Conservation (phyloP, 768 basidiomycete species). For the Agaricus bisporus region DNA sequence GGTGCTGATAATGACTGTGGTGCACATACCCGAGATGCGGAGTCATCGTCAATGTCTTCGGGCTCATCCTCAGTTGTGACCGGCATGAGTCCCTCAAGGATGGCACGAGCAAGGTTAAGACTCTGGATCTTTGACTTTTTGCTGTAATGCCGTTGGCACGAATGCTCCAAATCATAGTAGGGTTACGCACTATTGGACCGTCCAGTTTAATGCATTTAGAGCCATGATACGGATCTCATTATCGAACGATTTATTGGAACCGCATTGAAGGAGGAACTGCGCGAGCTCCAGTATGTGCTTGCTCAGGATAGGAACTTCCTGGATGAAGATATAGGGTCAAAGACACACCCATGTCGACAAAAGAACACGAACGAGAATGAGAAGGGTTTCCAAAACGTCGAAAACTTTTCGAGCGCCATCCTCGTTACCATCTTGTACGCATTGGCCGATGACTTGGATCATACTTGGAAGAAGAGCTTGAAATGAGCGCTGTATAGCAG, state of each 20-base stretch:
- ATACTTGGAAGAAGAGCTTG: constrained; percentile 83
- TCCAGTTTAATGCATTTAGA: constrained; percentile 93
- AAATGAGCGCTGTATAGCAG: constrained; percentile 62
- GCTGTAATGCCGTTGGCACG: constrained; percentile 32
- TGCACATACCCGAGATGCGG: constrained; percentile 75
- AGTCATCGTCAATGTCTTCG: constrained; percentile 89
- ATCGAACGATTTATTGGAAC: constrained; percentile 71
- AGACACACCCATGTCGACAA: not conserved
- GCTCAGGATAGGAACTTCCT: constrained; percentile 93
- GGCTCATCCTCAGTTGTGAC: constrained; percentile 93
- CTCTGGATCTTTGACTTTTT: constrained; percentile 96
- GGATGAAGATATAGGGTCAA: constrained; percentile 12
- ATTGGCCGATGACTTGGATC: constrained; percentile 83
- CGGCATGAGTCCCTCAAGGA: constrained; percentile 89
- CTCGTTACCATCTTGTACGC: constrained; percentile 75
- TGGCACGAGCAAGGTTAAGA: constrained; percentile 74
- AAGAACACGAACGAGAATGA: constrained; percentile 66
- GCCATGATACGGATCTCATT: constrained; percentile 81
- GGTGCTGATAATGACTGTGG: not conserved
- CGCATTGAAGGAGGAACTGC: constrained; percentile 81
- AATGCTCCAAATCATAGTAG: not conserved
- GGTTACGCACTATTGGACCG: constrained; percentile 79
- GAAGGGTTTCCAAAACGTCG: constrained; percentile 92
- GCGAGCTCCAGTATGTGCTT: constrained; percentile 85
- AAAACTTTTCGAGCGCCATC: constrained; percentile 82